Conservation (phyloP, 2,329 filamentous ascomycete genomes). For the Daldinia sp. region DNA sequence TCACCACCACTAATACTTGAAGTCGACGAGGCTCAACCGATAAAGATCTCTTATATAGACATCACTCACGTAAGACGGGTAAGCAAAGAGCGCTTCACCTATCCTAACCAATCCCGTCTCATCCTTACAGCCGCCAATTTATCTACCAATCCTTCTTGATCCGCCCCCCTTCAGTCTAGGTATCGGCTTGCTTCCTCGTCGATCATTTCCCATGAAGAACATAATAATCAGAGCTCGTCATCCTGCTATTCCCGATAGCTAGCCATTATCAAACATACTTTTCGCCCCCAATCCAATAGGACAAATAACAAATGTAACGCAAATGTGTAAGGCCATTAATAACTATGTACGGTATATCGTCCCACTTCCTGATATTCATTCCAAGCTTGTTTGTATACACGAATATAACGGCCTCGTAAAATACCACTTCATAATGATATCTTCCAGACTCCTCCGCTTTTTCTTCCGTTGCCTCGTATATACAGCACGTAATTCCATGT, state of each 20-base stretch:
- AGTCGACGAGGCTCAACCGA: background rate
- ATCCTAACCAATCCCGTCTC: background rate
- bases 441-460: conserved; percentile 32
- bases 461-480: conserved; percentile 28
- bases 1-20: background rate
- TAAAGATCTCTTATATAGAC: background rate
- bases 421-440: conserved; percentile 31
- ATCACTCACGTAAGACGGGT: background rate
- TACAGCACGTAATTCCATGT: conserved; percentile 26
- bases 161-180: background rate
- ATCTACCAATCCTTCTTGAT: conserved; percentile 19
- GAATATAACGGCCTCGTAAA: conserved; percentile 25
- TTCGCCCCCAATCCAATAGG: background rate
- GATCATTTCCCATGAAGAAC: conserved; percentile 20
- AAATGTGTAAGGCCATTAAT: conserved; percentile 7
- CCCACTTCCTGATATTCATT: conserved; percentile 21
- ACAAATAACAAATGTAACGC: background rate
- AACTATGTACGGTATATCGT: conserved; percentile 18
- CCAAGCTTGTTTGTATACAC: conserved; percentile 35
- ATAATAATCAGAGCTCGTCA: conserved; percentile 4
- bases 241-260: background rate
- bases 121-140: background rate
- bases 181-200: conserved; percentile 12
- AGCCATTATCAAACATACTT: background rate
- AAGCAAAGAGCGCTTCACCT: background rate